Conservation (phyloP, 805 yeast species). For the Nakazawaea ernobii region DNA sequence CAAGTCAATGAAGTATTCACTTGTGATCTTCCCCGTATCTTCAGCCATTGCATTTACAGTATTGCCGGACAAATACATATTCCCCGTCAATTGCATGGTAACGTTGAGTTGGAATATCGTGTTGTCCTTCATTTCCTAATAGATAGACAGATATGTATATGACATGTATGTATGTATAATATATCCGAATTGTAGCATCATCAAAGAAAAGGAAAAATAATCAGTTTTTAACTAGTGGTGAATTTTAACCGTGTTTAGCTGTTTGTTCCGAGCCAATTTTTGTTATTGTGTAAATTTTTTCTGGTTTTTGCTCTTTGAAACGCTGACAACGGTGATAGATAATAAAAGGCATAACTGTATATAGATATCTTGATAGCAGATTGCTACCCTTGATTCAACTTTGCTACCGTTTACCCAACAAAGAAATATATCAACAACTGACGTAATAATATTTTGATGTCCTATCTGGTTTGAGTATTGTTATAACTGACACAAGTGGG, state of each 20-base stretch:
- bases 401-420: not conserved
- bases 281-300: not conserved
- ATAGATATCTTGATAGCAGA: no score
- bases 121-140: conserved; percentile 30
- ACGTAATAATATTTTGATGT: no score
- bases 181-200: not conserved
- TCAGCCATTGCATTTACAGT: conserved; percentile 44
- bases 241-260: not conserved
- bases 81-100: conserved; percentile 54
- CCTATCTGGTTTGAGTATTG: no score
- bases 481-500: not conserved
- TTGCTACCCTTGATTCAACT: no score
- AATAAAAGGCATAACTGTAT: no score
- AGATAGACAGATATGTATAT: no score
- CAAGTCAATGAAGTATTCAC: conserved; percentile 45
- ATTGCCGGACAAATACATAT: conserved; percentile 43
- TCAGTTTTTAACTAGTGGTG: not conserved
- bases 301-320: not conserved
- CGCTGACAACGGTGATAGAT: no score
- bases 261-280: conserved; percentile 1
- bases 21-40: conserved; percentile 55
- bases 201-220: no score
- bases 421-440: no score
- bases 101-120: conserved; percentile 52
- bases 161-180: no score